Evolutionary conservation across 305 asterid genomes (phyloP).

Genomic region (Caryopteris hybrid): DNA sequence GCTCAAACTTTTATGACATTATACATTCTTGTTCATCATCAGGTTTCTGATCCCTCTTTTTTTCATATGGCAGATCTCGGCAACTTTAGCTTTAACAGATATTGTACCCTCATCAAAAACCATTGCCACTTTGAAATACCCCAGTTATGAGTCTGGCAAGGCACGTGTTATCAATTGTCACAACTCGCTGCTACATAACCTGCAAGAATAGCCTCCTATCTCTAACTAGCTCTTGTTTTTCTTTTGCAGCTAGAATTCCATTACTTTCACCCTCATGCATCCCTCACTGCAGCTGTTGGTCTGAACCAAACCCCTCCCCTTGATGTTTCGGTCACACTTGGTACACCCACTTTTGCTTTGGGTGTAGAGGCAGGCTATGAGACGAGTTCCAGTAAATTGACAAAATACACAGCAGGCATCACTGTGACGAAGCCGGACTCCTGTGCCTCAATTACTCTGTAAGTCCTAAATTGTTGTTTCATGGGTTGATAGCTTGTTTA

Average conservation of each 20-base stretch:
- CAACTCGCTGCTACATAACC: no score
- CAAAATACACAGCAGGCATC: slow-evolving; percentile 77
- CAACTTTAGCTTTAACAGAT: slow-evolving; percentile 48
- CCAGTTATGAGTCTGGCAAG: slow-evolving; percentile 89
- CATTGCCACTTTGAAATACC: slow-evolving; percentile 63
- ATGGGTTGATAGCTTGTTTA: background rate
- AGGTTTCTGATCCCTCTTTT: slow-evolving; percentile 3
- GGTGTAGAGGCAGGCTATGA: slow-evolving; percentile 89
- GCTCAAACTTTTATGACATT: slow-evolving; percentile 2
- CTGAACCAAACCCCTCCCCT: slow-evolving; percentile 61
- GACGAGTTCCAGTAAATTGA: slow-evolving; percentile 49
- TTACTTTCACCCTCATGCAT: slow-evolving; percentile 84
- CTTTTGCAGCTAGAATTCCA: slow-evolving; percentile 71
- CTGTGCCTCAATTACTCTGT: slow-evolving; percentile 71
- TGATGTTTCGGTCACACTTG: slow-evolving; percentile 71
- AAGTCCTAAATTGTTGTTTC: slow-evolving; percentile 31
- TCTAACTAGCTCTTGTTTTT: background rate
- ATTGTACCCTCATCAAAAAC: slow-evolving; percentile 74
- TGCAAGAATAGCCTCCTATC: no score
- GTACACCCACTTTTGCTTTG: slow-evolving; percentile 73
- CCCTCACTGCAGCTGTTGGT: slow-evolving; percentile 70
- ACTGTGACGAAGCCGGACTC: slow-evolving; percentile 74
- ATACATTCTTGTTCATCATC: background rate
- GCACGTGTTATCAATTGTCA: no score
- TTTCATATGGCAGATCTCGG: slow-evolving; percentile 47